Percentiles rank a stretch among this genome's conserved stretches.
Evolutionary conservation across 305 asterid species (phyloP).

Genomic region (Solanum hybrid): DNA sequence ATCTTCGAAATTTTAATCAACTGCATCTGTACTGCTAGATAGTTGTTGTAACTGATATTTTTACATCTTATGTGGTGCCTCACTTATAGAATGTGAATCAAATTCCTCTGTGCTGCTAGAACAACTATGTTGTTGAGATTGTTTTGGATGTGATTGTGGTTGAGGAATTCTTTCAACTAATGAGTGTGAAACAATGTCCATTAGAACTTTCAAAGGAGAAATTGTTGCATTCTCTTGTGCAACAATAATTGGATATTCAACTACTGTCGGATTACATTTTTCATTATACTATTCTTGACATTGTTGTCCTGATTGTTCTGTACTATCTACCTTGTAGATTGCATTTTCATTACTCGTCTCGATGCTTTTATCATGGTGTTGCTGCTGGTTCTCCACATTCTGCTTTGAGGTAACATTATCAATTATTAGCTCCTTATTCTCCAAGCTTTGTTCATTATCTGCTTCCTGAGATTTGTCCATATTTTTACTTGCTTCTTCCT

Average conservation of each 20-base stretch:
- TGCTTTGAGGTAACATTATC: background rate
- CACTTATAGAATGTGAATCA: background rate
- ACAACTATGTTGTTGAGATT: background rate
- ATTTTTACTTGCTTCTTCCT: background rate
- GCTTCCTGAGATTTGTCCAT: background rate
- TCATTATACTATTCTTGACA: background rate
- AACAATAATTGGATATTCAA: background rate
- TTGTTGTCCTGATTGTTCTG: background rate
- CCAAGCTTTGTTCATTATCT: background rate
- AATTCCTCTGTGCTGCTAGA: background rate
- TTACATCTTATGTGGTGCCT: background rate
- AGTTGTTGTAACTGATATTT: background rate
- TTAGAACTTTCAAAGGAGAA: background rate
- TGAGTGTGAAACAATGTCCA: background rate
- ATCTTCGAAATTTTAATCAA: no score
- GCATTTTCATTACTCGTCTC: background rate
- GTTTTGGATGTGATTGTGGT: background rate
- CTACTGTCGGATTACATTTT: background rate
- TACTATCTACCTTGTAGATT: background rate
- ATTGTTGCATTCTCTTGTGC: background rate
- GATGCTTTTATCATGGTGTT: background rate
- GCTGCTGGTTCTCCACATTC: background rate
- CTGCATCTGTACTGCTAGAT: background rate
- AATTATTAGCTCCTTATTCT: background rate
- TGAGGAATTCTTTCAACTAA: background rate